phyloP scores from a whole-genome alignment of 2,329 filamentous ascomycete genomes.

The Aaosphaeria arxii region DNA sequence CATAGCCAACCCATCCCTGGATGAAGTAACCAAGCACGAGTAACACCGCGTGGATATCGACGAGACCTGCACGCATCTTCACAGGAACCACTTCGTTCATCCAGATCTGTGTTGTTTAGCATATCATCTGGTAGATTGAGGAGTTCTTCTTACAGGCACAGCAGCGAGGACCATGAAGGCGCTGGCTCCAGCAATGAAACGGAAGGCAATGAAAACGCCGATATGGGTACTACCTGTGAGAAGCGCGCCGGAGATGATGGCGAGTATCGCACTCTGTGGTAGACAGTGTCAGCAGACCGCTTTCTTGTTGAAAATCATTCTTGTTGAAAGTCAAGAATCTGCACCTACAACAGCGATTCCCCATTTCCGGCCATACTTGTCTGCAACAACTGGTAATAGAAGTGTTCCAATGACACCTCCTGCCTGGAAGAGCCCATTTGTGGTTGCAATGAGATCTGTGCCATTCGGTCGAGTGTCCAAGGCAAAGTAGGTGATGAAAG shows the following conservation, averaged over 20 bases:
- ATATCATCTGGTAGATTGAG: neutral
- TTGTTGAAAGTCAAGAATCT: neutral
- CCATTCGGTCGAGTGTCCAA: constrained; percentile 9
- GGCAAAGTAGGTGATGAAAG: neutral
- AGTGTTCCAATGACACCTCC: constrained; percentile 15
- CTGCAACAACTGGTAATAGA: constrained; percentile 9
- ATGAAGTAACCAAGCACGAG: constrained; percentile 18
- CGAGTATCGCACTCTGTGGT: constrained; percentile 14
- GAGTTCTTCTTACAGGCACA: constrained; percentile 22
- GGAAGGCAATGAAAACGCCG: constrained; percentile 24
- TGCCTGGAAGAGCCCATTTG: constrained; percentile 14
- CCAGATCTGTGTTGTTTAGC: constrained; percentile 12
- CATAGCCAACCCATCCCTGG: constrained; percentile 22
- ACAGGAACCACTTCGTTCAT: constrained; percentile 34
- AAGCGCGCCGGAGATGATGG: constrained; percentile 23
- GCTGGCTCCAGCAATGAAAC: constrained; percentile 28
- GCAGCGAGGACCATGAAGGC: constrained; percentile 30
- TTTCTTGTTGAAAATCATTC: neutral
- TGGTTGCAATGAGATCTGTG: constrained; percentile 12
- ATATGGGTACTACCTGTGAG: constrained; percentile 12
- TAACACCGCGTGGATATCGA: constrained; percentile 31
- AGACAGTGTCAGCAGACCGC: neutral
- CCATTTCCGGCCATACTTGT: constrained; percentile 16
- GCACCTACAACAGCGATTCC: constrained; percentile 12
- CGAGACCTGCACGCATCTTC: constrained; percentile 28